Percentiles rank a stretch among this genome's conserved stretches.
Evolutionary conservation across 768 basidiomycete species (phyloP).

Genomic region (Tephrocybe sp.): DNA sequence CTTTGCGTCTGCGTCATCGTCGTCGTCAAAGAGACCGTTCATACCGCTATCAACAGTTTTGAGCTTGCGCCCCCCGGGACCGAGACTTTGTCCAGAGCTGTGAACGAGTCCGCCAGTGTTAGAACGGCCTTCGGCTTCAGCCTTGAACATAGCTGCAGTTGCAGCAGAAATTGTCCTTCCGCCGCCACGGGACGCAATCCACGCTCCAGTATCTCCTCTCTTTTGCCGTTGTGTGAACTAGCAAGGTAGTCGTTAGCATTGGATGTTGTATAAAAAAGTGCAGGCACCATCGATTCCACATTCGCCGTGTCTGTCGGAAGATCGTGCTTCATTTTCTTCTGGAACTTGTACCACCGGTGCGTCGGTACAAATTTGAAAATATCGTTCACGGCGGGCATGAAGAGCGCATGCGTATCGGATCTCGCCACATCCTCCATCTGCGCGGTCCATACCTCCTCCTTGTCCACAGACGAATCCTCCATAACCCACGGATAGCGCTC

Average conservation of each 20-base stretch:
- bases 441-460: slow-evolving; percentile 77
- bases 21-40: slow-evolving; percentile 64
- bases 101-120: slow-evolving; percentile 46
- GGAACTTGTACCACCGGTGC: slow-evolving; percentile 91
- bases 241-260: slow-evolving; percentile 17
- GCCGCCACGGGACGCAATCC: slow-evolving; percentile 58
- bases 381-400: slow-evolving; percentile 81
- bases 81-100: slow-evolving; percentile 54
- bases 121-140: slow-evolving; percentile 52
- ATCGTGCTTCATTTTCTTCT: slow-evolving; percentile 78
- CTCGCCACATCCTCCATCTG: slow-evolving; percentile 77
- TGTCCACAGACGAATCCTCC: slow-evolving; percentile 65
- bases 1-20: slow-evolving; percentile 53
- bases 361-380: slow-evolving; percentile 88
- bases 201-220: slow-evolving; percentile 72
- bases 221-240: slow-evolving; percentile 65
- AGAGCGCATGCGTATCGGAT: slow-evolving; percentile 73
- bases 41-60: slow-evolving; percentile 69
- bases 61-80: slow-evolving; percentile 66
- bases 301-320: slow-evolving; percentile 67
- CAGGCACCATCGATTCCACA: slow-evolving; percentile 60
- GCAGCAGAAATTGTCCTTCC: slow-evolving; percentile 61
- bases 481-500: slow-evolving; percentile 92
- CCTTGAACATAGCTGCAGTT: slow-evolving; percentile 69
- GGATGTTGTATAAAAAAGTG: slow-evolving; percentile 7